Conservation (phyloP, 306 rosid genomes). For the Acacia melanoxylon region DNA sequence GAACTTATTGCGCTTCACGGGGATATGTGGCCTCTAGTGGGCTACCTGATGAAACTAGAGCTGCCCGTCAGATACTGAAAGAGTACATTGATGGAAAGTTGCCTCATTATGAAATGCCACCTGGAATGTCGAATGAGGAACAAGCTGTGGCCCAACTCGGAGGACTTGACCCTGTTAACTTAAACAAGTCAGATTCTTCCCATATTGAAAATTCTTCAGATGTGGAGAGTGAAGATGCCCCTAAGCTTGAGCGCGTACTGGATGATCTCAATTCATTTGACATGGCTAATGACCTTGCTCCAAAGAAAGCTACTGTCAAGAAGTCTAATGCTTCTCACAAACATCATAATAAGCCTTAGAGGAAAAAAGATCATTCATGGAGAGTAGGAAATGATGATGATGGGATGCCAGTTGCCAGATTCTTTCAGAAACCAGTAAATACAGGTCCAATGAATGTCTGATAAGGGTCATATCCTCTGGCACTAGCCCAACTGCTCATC, state of each 20-base stretch:
- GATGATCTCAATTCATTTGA: constrained; percentile 87
- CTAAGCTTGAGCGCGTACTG: constrained; percentile 60
- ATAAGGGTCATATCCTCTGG: constrained; percentile 19
- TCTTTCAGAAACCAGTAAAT: constrained; percentile 65
- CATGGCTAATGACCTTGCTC: constrained; percentile 61
- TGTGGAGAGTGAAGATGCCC: constrained; percentile 37
- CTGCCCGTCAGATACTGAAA: constrained; percentile 88
- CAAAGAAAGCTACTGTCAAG: constrained; percentile 39
- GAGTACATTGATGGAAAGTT: constrained; percentile 95
- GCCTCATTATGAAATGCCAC: constrained; percentile 79
- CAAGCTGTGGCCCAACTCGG: constrained; percentile 29
- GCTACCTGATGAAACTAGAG: constrained; percentile 92
- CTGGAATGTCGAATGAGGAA: constrained; percentile 44
- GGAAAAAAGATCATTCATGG: constrained; percentile 83
- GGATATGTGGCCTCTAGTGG: constrained; percentile 90
- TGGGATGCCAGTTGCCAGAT: constrained; percentile 74
- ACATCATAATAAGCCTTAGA: constrained; percentile 83
- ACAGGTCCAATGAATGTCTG: constrained; percentile 47
- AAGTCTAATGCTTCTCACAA: constrained; percentile 63
- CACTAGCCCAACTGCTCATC: constrained; percentile 22
- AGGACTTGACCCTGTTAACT: constrained; percentile 25
- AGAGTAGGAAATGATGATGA: constrained; percentile 83
- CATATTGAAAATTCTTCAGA: constrained; percentile 46
- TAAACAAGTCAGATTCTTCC: constrained; percentile 51
- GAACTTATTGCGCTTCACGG: constrained; percentile 84